phyloP scores from a whole-genome alignment of 768 basidiomycete species.

The Mycena kentingensis region DNA sequence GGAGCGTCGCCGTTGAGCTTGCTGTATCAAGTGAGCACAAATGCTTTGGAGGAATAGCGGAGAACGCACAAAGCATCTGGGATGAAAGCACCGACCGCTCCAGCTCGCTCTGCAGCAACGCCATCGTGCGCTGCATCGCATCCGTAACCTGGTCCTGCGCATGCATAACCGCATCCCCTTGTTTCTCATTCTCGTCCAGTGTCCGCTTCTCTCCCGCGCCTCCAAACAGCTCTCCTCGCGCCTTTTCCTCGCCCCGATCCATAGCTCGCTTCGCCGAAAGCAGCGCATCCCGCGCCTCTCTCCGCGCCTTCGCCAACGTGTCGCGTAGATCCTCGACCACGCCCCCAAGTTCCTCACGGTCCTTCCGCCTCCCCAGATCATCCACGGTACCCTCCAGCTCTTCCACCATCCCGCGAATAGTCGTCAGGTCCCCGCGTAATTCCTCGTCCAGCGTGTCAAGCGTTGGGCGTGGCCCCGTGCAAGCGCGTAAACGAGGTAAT shows the following conservation, averaged over 20 bases:
- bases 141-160: conserved; percentile 90
- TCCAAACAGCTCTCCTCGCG: conserved; percentile 64
- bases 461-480: conserved; percentile 64
- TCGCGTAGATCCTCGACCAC: conserved; percentile 52
- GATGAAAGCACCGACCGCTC: conserved; percentile 83
- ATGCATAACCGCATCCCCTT: conserved; percentile 79
- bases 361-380: conserved; percentile 65
- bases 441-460: conserved; percentile 79
- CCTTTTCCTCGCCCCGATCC: conserved; percentile 53
- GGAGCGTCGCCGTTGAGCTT: conserved; percentile 74
- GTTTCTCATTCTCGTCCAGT: conserved; percentile 66
- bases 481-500: conserved; percentile 71
- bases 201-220: conserved; percentile 49
- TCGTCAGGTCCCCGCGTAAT: conserved; percentile 73
- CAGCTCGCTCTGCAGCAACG: conserved; percentile 88
- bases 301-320: conserved; percentile 51
- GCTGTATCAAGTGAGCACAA: conserved; percentile 46
- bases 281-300: conserved; percentile 66
- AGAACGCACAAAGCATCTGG: conserved; percentile 75
- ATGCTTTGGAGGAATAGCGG: not conserved
- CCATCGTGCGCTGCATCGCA: conserved; percentile 80
- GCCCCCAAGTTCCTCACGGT: conserved; percentile 47
- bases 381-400: conserved; percentile 71
- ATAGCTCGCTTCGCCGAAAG: conserved; percentile 75
- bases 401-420: conserved; percentile 67